Evolutionary conservation across 768 basidiomycete species (phyloP).

Genomic region (Phanerodontia chrysosporium): DNA sequence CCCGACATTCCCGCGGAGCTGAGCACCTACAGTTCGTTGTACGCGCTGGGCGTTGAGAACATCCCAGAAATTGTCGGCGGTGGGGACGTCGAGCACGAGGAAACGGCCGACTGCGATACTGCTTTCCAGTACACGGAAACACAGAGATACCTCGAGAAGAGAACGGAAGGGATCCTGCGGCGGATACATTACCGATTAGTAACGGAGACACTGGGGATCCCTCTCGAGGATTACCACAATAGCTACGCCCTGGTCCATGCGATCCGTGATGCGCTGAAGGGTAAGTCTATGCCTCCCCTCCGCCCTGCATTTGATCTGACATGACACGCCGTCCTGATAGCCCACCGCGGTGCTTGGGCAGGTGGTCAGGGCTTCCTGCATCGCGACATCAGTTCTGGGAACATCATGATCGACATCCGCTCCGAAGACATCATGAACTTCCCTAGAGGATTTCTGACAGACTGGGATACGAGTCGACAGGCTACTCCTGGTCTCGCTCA

Average conservation of each 20-base stretch:
- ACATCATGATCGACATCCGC: conserved; percentile 6
- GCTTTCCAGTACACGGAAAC: not conserved
- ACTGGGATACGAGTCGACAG: conserved; percentile 2
- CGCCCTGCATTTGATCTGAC: too few species aligned
- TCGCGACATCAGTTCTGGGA: conserved; percentile 8
- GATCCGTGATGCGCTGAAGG: not conserved
- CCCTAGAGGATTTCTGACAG: not conserved
- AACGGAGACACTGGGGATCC: not conserved
- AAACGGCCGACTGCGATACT: not conserved
- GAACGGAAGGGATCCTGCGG: not conserved
- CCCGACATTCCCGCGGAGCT: not conserved
- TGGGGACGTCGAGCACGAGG: not conserved
- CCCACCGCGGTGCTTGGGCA: conserved; percentile 1
- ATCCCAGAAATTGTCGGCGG: not conserved
- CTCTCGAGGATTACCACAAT: not conserved
- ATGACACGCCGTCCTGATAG: too few species aligned
- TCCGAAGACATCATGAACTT: not conserved
- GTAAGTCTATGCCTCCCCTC: too few species aligned
- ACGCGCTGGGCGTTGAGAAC: not conserved
- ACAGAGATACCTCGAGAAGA: not conserved
- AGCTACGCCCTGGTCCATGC: not conserved
- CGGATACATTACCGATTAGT: not conserved
- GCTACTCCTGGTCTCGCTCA: not conserved
- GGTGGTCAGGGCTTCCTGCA: conserved; percentile 3
- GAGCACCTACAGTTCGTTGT: not conserved